Evolutionary conservation across 2,329 filamentous ascomycete genomes (phyloP).

Genomic region (Alternaria sp.): DNA sequence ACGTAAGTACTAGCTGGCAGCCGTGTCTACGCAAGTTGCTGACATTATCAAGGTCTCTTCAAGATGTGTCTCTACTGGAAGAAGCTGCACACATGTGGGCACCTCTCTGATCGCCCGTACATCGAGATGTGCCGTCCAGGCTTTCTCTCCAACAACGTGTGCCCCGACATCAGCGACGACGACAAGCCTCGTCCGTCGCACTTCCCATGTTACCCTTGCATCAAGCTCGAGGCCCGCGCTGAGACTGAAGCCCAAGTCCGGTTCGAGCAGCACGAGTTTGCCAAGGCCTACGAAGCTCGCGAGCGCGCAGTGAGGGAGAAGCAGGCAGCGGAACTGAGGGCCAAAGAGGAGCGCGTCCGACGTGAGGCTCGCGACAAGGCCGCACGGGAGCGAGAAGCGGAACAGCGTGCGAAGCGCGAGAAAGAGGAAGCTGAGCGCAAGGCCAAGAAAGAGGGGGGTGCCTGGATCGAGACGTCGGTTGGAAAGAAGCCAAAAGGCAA

Average conservation of each 20-base stretch:
- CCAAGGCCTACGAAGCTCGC: conserved; percentile 16
- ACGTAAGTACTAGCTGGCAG: neutral
- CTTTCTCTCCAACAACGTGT: conserved; percentile 27
- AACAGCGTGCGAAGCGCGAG: conserved; percentile 14
- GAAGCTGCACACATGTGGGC: conserved; percentile 29
- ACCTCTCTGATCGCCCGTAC: conserved; percentile 27
- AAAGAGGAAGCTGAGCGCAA: conserved; percentile 22
- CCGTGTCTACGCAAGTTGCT: neutral
- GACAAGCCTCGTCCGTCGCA: conserved; percentile 17
- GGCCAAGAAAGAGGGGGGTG: conserved; percentile 25
- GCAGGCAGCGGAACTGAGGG: conserved; percentile 15
- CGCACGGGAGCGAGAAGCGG: conserved; percentile 24
- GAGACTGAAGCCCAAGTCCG: conserved; percentile 15
- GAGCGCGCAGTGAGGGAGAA: conserved; percentile 14
- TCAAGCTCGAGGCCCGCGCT: conserved; percentile 18
- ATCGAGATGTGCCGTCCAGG: conserved; percentile 32
- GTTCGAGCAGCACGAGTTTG: conserved; percentile 4
- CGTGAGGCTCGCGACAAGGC: conserved; percentile 31
- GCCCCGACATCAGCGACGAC: conserved; percentile 21
- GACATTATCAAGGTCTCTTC: neutral
- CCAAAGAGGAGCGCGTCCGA: conserved; percentile 29
- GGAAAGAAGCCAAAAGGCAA: conserved; percentile 23
- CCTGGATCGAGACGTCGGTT: conserved; percentile 26
- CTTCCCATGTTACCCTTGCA: conserved; percentile 34
- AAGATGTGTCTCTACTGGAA: conserved; percentile 37